Evolutionary conservation across 163 green algal species (phyloP).

Genomic region (Chlamydomonas reinhardtii): DNA sequence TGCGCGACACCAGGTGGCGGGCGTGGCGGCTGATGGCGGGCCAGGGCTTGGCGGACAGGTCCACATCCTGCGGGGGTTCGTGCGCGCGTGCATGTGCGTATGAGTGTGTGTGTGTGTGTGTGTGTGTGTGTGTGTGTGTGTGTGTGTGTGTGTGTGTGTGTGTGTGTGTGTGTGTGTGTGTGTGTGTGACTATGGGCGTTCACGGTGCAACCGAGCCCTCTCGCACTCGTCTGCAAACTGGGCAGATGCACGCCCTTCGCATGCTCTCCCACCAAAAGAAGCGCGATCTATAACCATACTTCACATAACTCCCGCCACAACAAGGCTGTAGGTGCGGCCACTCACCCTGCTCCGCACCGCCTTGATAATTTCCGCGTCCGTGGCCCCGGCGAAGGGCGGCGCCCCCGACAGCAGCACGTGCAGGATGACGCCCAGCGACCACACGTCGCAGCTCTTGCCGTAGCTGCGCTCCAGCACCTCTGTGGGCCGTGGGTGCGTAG

Average conservation of each 20-base stretch:
- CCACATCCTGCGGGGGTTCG: no score
- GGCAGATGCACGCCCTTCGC: no score
- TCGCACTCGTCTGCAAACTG: no score
- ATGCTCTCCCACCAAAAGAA: no score
- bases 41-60: slow-evolving; percentile 3
- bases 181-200: no score
- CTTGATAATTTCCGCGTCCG: slow-evolving; percentile 73
- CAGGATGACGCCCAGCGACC: slow-evolving; percentile 82
- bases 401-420: slow-evolving; percentile 82
- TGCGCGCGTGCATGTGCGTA: no score
- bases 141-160: no score
- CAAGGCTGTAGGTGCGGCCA: not conserved
- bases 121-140: no score
- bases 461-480: slow-evolving; percentile 38
- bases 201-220: no score
- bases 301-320: not conserved
- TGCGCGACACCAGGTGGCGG: slow-evolving; percentile 31
- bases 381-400: slow-evolving; percentile 80
- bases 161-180: no score
- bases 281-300: no score
- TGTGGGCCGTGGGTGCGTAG: not conserved
- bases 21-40: slow-evolving; percentile 37
- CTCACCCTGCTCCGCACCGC: not conserved
- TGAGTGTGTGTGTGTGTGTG: no score
- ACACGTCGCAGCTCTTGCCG: slow-evolving; percentile 66